Conservation (phyloP, 768 basidiomycete genomes). For the Peribolospora baueri region DNA sequence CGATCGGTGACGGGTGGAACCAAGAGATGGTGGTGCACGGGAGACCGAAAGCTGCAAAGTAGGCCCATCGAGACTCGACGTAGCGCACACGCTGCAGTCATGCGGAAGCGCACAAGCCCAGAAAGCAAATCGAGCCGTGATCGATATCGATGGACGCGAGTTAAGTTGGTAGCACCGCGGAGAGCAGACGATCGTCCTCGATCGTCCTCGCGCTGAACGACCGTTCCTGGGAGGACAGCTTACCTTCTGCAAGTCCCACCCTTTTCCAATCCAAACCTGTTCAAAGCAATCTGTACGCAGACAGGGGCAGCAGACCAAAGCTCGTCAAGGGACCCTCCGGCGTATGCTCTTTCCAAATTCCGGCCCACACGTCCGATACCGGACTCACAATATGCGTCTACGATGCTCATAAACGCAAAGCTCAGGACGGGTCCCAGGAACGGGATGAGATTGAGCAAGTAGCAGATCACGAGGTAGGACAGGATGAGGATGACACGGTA, state of each 20-base stretch:
- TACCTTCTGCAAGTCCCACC: constrained; percentile 7
- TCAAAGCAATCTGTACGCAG: not conserved
- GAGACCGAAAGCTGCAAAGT: constrained; percentile 59
- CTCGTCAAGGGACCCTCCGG: too few species aligned
- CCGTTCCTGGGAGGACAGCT: constrained; percentile 7
- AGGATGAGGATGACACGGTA: constrained; percentile 47
- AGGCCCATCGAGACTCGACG: constrained; percentile 72
- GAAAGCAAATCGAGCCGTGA: constrained; percentile 40
- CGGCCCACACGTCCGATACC: too few species aligned
- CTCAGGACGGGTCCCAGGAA: constrained; percentile 34
- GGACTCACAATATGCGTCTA: constrained; percentile 45
- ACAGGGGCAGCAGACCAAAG: too few species aligned
- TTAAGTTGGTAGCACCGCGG: not conserved
- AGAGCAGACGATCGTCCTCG: not conserved
- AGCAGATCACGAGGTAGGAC: constrained; percentile 46
- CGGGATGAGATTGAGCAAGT: constrained; percentile 39
- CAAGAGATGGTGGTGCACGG: constrained; percentile 9
- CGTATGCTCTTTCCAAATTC: too few species aligned
- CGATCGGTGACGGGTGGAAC: constrained; percentile 15
- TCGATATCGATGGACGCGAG: too few species aligned
- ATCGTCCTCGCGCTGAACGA: not conserved
- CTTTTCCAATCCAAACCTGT: not conserved
- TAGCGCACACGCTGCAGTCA: constrained; percentile 37
- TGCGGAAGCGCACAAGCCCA: constrained; percentile 46
- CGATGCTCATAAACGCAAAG: constrained; percentile 59